Evolutionary conservation across 2,329 filamentous ascomycete species (phyloP).

Genomic region (Pyrenochaeta sp.): DNA sequence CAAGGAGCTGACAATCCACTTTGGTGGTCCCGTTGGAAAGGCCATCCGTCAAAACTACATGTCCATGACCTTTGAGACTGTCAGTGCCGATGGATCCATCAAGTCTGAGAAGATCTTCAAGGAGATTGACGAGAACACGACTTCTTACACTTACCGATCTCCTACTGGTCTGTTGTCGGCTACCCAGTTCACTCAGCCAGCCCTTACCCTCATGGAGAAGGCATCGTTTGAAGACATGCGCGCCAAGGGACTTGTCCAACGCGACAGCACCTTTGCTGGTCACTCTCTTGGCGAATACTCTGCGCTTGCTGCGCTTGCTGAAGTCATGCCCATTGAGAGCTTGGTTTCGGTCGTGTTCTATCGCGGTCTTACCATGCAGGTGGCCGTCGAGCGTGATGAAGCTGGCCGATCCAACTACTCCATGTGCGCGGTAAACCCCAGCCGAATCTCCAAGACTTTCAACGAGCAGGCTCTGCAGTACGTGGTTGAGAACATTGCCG

Average conservation of each 20-base stretch:
- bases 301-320: slow-evolving; percentile 90
- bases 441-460: slow-evolving; percentile 97
- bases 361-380: slow-evolving; percentile 98
- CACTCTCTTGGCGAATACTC: slow-evolving; percentile 99
- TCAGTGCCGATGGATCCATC: slow-evolving; percentile 86
- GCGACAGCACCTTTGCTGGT: slow-evolving; percentile 96
- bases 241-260: slow-evolving; percentile 91
- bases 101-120: slow-evolving; percentile 99
- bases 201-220: slow-evolving; percentile 98
- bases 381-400: slow-evolving; percentile 95
- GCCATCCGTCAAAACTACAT: slow-evolving; percentile 99
- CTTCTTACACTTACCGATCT: slow-evolving; percentile 96
- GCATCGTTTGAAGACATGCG: slow-evolving; percentile 99
- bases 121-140: slow-evolving; percentile 89
- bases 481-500: slow-evolving; percentile 92
- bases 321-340: slow-evolving; percentile 99
- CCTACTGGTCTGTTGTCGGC: slow-evolving; percentile 94
- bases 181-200: slow-evolving; percentile 98
- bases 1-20: slow-evolving; percentile 97
- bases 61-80: slow-evolving; percentile 99
- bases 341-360: slow-evolving; percentile 99
- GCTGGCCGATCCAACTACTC: slow-evolving; percentile 95
- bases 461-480: slow-evolving; percentile 97
- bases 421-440: slow-evolving; percentile 99
- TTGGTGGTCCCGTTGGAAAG: slow-evolving; percentile 95